Evolutionary conservation across 257 asterid species (phyloP).

Genomic region (Plantago elongata): DNA sequence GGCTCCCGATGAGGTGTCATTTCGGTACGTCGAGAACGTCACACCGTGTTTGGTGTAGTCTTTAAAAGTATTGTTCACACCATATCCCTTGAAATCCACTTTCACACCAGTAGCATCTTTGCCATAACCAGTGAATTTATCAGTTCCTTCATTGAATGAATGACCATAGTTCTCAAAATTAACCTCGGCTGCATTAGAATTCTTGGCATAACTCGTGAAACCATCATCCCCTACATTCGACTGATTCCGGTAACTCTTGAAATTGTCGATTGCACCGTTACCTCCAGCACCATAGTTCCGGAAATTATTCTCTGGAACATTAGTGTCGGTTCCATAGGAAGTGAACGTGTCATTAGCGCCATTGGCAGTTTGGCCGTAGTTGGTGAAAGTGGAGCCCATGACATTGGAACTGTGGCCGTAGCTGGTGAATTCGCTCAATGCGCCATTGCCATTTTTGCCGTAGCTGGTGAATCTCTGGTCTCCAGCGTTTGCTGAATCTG

Average conservation of each 20-base stretch:
- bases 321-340: constrained; percentile 45
- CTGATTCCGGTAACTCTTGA: constrained; percentile 45
- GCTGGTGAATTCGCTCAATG: constrained; percentile 35
- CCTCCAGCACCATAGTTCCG: constrained; percentile 44
- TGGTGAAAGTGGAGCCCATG: constrained; percentile 44
- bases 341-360: constrained; percentile 44
- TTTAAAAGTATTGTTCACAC: constrained; percentile 49
- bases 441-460: constrained; percentile 61
- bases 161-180: constrained; percentile 50
- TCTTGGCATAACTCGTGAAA: constrained; percentile 47
- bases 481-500: constrained; percentile 43
- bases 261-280: constrained; percentile 41
- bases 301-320: constrained; percentile 49
- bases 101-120: constrained; percentile 20
- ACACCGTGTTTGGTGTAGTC: constrained; percentile 43
- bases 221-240: constrained; percentile 62
- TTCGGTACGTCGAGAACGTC: constrained; percentile 39
- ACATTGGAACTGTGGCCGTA: constrained; percentile 52
- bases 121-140: constrained; percentile 47
- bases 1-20: constrained; percentile 27
- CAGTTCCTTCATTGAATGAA: constrained; percentile 43
- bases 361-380: constrained; percentile 51
- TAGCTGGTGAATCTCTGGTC: constrained; percentile 48
- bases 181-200: constrained; percentile 41
- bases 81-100: constrained; percentile 43